Evolutionary conservation across 2,329 filamentous ascomycete species (phyloP).

Genomic region (Fusarium sulawesiense): DNA sequence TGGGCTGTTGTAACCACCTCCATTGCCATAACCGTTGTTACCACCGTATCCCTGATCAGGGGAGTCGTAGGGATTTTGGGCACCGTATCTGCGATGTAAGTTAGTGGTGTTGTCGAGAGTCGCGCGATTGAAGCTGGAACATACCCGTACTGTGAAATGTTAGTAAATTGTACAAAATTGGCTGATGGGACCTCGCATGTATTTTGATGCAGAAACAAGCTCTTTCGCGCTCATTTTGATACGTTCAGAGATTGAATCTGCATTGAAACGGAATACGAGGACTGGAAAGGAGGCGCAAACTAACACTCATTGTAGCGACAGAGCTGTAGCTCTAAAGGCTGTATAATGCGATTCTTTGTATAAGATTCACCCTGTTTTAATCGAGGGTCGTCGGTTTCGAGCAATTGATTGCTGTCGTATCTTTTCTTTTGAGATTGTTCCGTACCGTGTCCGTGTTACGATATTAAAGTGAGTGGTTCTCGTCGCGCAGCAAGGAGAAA

Average conservation of each 20-base stretch:
- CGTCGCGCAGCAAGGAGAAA: slow-evolving; percentile 47
- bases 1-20: slow-evolving; percentile 40
- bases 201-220: background rate
- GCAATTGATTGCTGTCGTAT: slow-evolving; percentile 16
- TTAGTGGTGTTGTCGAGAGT: slow-evolving; percentile 46
- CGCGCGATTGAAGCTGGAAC: slow-evolving; percentile 44
- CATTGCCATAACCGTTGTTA: slow-evolving; percentile 40
- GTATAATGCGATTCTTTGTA: slow-evolving; percentile 5
- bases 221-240: slow-evolving; percentile 3
- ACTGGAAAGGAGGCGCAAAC: slow-evolving; percentile 38
- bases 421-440: slow-evolving; percentile 9
- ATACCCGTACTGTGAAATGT: slow-evolving; percentile 64
- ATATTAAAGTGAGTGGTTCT: slow-evolving; percentile 32
- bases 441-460: slow-evolving; percentile 22
- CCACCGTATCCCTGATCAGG: slow-evolving; percentile 52
- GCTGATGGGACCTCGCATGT: background rate
- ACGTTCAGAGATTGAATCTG: slow-evolving; percentile 1
- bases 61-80: slow-evolving; percentile 70
- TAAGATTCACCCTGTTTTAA: background rate
- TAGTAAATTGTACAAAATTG: background rate
- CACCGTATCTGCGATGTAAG: slow-evolving; percentile 62
- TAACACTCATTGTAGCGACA: slow-evolving; percentile 49
- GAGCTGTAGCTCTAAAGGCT: slow-evolving; percentile 27
- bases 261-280: slow-evolving; percentile 25
- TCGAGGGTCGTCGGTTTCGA: slow-evolving; percentile 2